These are phyloP conservation scores for Mycena rosella DNA, from an alignment of 768 basidiomycete species.

Conservation along the genomic window DNA sequence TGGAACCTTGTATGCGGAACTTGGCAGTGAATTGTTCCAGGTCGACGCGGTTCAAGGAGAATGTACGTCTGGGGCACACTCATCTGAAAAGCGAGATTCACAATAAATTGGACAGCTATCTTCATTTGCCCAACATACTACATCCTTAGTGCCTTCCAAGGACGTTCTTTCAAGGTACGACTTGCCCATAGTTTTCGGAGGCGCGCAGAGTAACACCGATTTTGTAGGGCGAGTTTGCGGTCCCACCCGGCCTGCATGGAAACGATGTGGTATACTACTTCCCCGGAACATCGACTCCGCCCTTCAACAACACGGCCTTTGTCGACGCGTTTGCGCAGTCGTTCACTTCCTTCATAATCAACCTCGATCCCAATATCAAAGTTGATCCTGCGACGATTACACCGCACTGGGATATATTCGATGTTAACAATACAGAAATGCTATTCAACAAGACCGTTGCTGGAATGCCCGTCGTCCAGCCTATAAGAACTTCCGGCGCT, in stretches of 20 bases:
- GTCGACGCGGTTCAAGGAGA: constrained; percentile 44
- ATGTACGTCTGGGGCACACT: no score
- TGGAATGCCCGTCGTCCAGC: constrained; percentile 16
- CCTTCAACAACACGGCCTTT: constrained; percentile 29
- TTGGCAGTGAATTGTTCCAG: constrained; percentile 38
- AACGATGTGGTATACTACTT: constrained; percentile 47
- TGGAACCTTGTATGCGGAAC: constrained; percentile 33
- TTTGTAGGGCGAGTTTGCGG: constrained; percentile 44
- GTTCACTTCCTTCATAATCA: constrained; percentile 30
- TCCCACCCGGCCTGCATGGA: constrained; percentile 44
- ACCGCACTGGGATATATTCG: constrained; percentile 18
- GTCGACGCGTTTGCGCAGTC: constrained; percentile 33
- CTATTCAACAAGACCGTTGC: constrained; percentile 27
- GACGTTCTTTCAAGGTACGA: constrained; percentile 50
- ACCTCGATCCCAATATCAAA: no score
- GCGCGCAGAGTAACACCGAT: neutral
- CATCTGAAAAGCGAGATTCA: no score
- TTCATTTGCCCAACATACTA: constrained; percentile 53
- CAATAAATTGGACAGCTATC: constrained; percentile 46
- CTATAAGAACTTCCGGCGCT: no score
- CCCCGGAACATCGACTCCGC: constrained; percentile 7
- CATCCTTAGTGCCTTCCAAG: constrained; percentile 45
- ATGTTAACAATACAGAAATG: constrained; percentile 23
- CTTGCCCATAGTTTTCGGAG: no score
- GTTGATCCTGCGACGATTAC: constrained; percentile 33